Conservation (phyloP, 2,329 filamentous ascomycete genomes). For the Cytospora paraplurivora region DNA sequence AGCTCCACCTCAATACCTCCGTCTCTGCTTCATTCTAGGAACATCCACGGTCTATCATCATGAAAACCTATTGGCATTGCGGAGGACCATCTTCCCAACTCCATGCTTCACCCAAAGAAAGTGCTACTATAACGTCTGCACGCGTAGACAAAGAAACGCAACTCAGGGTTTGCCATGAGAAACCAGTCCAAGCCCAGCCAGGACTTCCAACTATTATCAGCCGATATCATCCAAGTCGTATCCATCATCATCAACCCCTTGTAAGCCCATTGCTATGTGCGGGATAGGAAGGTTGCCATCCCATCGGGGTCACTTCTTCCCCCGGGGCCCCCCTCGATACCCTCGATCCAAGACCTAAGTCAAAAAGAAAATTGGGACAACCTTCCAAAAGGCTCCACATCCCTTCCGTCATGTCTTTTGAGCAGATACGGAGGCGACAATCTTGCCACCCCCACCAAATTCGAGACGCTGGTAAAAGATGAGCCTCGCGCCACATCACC, state of each 20-base stretch:
- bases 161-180: neutral
- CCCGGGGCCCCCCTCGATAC: too few species aligned
- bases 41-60: constrained; percentile 11
- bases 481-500: neutral
- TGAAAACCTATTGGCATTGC: neutral
- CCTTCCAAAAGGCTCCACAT: neutral
- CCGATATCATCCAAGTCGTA: neutral
- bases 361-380: neutral
- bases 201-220: neutral
- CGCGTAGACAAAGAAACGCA: neutral
- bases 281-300: neutral
- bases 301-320: neutral
- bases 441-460: neutral
- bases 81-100: constrained; percentile 4
- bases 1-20: neutral
- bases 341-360: neutral
- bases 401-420: neutral
- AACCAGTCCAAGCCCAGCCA: neutral
- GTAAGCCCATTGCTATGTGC: neutral
- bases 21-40: constrained; percentile 8
- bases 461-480: neutral
- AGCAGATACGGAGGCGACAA: neutral
- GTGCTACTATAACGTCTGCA: constrained; percentile 2
- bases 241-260: neutral
- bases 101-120: constrained; percentile 16